Evolutionary conservation across 345 rosid species (phyloP).

Genomic region (Lepidium didymum): DNA sequence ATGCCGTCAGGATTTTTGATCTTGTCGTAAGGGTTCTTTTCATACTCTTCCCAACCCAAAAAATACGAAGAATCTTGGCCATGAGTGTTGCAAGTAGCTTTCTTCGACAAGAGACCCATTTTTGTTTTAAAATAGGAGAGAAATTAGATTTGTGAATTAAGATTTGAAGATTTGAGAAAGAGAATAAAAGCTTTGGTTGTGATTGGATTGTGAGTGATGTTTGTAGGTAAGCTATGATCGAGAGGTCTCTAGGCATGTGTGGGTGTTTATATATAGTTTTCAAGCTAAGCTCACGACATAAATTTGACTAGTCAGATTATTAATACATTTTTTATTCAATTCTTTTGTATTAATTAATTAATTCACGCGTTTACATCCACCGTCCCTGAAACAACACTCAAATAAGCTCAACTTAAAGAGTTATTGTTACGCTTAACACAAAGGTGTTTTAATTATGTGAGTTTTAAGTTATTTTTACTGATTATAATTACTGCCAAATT

Average conservation of each 20-base stretch:
- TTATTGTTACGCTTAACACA: background rate
- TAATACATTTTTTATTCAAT: background rate
- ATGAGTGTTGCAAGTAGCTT: slow-evolving; percentile 55
- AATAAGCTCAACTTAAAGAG: background rate
- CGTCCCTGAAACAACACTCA: slow-evolving; percentile 25
- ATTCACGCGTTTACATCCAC: slow-evolving; percentile 33
- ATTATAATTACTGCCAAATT: background rate
- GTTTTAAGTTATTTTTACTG: slow-evolving; percentile 11
- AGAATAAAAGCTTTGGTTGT: background rate
- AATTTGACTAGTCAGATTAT: slow-evolving; percentile 20
- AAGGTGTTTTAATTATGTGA: background rate
- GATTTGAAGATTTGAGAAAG: slow-evolving; percentile 7
- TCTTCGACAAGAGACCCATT: slow-evolving; percentile 54
- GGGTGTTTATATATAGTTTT: slow-evolving; percentile 29
- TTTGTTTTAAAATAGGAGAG: background rate
- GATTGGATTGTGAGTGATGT: slow-evolving; percentile 26
- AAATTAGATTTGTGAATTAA: background rate
- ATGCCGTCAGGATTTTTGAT: slow-evolving; percentile 59
- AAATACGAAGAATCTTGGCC: slow-evolving; percentile 81
- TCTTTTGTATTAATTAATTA: slow-evolving; percentile 11
- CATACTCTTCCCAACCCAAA: slow-evolving; percentile 72
- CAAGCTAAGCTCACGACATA: slow-evolving; percentile 20
- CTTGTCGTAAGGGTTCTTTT: slow-evolving; percentile 63
- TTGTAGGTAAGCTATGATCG: slow-evolving; percentile 31
- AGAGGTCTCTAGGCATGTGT: slow-evolving; percentile 28